phyloP scores from a whole-genome alignment of 2,329 filamentous ascomycete genomes.

The Aspergillus cejpii region DNA sequence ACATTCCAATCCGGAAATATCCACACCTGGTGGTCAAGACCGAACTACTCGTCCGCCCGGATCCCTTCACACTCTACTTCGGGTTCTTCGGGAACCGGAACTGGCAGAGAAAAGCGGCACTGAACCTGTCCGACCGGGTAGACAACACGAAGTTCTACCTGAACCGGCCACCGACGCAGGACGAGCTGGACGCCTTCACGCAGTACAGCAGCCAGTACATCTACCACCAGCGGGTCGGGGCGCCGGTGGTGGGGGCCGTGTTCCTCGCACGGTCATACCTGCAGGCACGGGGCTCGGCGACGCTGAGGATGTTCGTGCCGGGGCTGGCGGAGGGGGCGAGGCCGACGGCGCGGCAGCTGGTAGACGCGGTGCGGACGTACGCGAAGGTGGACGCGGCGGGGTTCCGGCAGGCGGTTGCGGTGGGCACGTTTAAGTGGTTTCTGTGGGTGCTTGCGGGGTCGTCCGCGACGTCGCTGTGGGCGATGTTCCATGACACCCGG shows the following conservation, averaged over 20 bases:
- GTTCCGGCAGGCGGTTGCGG: neutral
- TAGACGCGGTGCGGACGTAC: slow-evolving; percentile 4
- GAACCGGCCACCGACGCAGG: slow-evolving; percentile 27
- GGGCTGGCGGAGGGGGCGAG: neutral
- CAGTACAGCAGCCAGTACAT: slow-evolving; percentile 15
- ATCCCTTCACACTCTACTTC: slow-evolving; percentile 24
- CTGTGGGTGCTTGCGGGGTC: slow-evolving; percentile 10
- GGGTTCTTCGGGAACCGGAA: slow-evolving; percentile 20
- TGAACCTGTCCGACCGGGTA: slow-evolving; percentile 11
- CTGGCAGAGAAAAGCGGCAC: slow-evolving; percentile 15
- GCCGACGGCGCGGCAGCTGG: slow-evolving; percentile 7
- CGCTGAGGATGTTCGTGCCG: slow-evolving; percentile 2
- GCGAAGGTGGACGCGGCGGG: slow-evolving; percentile 3
- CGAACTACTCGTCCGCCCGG: slow-evolving; percentile 22
- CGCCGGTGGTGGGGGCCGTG: slow-evolving; percentile 10
- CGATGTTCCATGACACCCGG: slow-evolving; percentile 11
- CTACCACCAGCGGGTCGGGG: slow-evolving; percentile 19
- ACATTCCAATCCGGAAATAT: slow-evolving; percentile 13
- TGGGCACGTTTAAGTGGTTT: slow-evolving; percentile 12
- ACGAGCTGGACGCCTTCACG: slow-evolving; percentile 31
- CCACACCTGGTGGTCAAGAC: slow-evolving; percentile 18
- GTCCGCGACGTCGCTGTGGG: slow-evolving; percentile 6
- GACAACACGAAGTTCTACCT: slow-evolving; percentile 19
- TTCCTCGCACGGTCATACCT: slow-evolving; percentile 3
- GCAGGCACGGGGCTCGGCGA: slow-evolving; percentile 6